Conservation (phyloP, 768 basidiomycete genomes). For the Mycena pura region DNA sequence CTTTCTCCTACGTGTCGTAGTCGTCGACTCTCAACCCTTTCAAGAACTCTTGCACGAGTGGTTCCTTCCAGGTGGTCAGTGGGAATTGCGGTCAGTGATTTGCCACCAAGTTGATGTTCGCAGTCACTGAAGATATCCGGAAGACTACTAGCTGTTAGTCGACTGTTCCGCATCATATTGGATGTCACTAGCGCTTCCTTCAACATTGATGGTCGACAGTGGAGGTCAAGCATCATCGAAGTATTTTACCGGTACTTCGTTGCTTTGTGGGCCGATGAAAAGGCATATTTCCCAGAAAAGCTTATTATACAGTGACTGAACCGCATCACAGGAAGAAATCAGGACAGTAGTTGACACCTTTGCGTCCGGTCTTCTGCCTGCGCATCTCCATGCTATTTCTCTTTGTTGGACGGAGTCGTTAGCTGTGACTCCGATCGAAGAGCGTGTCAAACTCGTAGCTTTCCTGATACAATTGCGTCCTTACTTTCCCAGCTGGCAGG, state of each 20-base stretch:
- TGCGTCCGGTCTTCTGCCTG: constrained; percentile 64
- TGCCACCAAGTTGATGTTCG: background rate
- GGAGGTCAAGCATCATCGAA: constrained; percentile 65
- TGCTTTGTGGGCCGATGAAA: constrained; percentile 67
- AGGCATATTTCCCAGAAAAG: constrained; percentile 43
- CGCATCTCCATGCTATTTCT: constrained; percentile 70
- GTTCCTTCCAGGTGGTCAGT: constrained; percentile 44
- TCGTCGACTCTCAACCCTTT: constrained; percentile 70
- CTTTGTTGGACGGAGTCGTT: constrained; percentile 73
- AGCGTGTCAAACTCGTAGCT: constrained; percentile 61
- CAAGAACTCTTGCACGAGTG: constrained; percentile 52
- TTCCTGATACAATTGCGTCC: constrained; percentile 75
- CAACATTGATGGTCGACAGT: constrained; percentile 67
- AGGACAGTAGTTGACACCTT: constrained; percentile 64
- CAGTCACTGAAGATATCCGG: background rate
- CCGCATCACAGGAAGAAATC: constrained; percentile 65
- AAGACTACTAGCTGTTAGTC: constrained; percentile 60
- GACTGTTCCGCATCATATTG: constrained; percentile 68
- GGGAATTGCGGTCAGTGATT: constrained; percentile 59
- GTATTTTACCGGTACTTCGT: constrained; percentile 69
- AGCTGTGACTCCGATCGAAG: constrained; percentile 57
- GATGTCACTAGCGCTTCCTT: constrained; percentile 72
- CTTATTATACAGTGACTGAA: background rate
- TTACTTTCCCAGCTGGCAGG: constrained; percentile 71
- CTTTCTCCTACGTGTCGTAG: constrained; percentile 63